phyloP scores from a whole-genome alignment of 2,329 filamentous ascomycete genomes.

The Aspergillus sp. region DNA sequence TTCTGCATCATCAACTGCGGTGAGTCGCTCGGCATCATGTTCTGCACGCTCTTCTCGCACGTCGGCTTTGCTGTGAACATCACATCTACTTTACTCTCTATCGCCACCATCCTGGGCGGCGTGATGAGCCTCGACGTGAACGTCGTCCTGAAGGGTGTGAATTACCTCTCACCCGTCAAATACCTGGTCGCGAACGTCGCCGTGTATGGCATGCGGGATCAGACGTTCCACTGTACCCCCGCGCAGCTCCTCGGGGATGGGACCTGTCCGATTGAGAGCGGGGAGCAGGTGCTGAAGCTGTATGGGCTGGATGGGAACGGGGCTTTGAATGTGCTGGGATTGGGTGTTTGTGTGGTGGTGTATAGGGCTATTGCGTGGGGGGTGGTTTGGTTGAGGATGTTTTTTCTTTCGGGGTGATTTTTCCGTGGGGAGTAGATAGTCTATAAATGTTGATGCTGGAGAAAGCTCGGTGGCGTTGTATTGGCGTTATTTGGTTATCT shows the following conservation, averaged over 20 bases:
- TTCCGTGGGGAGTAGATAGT: too few species aligned
- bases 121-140: slow-evolving; percentile 71
- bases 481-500: too few species aligned
- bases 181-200: slow-evolving; percentile 68
- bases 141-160: slow-evolving; percentile 63
- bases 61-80: slow-evolving; percentile 75
- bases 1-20: slow-evolving; percentile 74
- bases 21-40: slow-evolving; percentile 75
- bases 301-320: slow-evolving; percentile 67
- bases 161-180: slow-evolving; percentile 70
- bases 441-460: too few species aligned
- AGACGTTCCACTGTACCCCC: slow-evolving; percentile 64
- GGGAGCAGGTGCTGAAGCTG: slow-evolving; percentile 64
- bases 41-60: slow-evolving; percentile 73
- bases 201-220: slow-evolving; percentile 61
- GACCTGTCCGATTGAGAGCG: slow-evolving; percentile 63
- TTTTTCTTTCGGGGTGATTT: background rate
- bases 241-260: slow-evolving; percentile 61
- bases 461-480: too few species aligned
- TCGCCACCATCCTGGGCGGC: slow-evolving; percentile 70
- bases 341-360: slow-evolving; percentile 63
- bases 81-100: slow-evolving; percentile 66
- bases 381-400: slow-evolving; percentile 31
- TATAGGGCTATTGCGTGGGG: slow-evolving; percentile 59
- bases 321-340: slow-evolving; percentile 59